These are phyloP conservation scores for Hibiscus trionum DNA, from an alignment of 345 rosid genomes.

Conservation along the genomic window DNA sequence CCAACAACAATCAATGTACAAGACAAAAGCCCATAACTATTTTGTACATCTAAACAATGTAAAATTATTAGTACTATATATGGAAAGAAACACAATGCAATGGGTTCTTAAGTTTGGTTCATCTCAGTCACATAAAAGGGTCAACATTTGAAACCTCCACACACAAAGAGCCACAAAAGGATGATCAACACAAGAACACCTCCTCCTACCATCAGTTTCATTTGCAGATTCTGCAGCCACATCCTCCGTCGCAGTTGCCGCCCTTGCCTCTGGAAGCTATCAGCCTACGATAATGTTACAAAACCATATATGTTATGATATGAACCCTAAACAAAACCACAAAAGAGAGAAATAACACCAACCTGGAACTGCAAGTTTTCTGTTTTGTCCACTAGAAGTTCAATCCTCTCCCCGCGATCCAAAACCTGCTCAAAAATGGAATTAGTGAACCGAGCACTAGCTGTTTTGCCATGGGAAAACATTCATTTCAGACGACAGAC, in stretches of 20 bases:
- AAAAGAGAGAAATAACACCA: not conserved
- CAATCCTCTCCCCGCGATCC: constrained; percentile 94
- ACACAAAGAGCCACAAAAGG: constrained; percentile 61
- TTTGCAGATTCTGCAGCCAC: constrained; percentile 88
- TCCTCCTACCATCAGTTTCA: constrained; percentile 84
- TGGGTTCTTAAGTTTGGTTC: not conserved
- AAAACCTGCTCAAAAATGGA: constrained; percentile 46
- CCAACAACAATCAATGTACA: too few relatives aligned
- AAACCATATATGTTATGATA: not conserved
- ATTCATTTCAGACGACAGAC: not conserved
- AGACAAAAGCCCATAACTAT: too few relatives aligned
- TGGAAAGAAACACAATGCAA: not conserved
- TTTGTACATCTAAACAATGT: too few relatives aligned
- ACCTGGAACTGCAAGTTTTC: constrained; percentile 91
- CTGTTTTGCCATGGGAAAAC: not conserved
- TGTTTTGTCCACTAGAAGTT: constrained; percentile 86
- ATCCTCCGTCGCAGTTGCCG: constrained; percentile 86
- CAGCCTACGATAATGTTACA: constrained; percentile 40
- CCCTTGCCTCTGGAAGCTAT: constrained; percentile 96
- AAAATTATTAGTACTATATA: not conserved
- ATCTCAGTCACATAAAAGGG: not conserved
- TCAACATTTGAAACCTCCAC: constrained; percentile 71
- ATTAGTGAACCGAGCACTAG: not conserved
- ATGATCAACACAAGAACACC: constrained; percentile 42
- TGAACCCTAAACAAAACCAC: not conserved